phyloP scores from a whole-genome alignment of 768 basidiomycete species.

The Hygrocybe punicea region DNA sequence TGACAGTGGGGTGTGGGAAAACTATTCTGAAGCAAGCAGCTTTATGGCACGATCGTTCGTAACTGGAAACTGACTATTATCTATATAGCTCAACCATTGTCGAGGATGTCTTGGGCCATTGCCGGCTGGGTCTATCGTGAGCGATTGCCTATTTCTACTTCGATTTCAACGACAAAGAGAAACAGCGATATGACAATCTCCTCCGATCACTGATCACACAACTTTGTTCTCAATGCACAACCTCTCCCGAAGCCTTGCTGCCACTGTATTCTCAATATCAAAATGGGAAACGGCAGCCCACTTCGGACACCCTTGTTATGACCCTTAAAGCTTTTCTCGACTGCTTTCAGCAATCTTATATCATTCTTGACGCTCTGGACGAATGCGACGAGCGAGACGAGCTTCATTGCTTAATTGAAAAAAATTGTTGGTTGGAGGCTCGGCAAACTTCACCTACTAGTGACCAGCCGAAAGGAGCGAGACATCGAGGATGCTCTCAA shows the following conservation, averaged over 20 bases:
- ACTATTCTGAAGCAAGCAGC: slow-evolving; percentile 8
- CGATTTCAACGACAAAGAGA: slow-evolving; percentile 16
- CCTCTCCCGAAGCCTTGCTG: not conserved
- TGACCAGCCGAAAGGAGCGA: slow-evolving; percentile 18
- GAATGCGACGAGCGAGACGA: slow-evolving; percentile 15
- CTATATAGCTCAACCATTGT: not conserved
- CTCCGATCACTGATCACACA: slow-evolving; percentile 20
- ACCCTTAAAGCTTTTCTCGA: slow-evolving; percentile 11
- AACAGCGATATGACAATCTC: slow-evolving; percentile 8
- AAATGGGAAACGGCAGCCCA: not conserved
- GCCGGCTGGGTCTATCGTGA: not conserved
- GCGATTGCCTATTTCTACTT: slow-evolving; percentile 23
- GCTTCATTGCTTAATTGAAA: slow-evolving; percentile 8
- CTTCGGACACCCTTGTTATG: slow-evolving; percentile 2
- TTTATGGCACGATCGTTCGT: not conserved
- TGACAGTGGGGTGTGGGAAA: slow-evolving; percentile 10
- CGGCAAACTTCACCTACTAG: slow-evolving; percentile 4
- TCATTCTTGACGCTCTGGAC: slow-evolving; percentile 22
- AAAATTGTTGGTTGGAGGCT: slow-evolving; percentile 4
- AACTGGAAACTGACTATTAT: not conserved
- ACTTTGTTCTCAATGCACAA: slow-evolving; percentile 9
- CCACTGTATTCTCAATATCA: not conserved
- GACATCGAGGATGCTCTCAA: not conserved
- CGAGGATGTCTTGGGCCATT: not conserved
- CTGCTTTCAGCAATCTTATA: slow-evolving; percentile 8